A percentile compares a stretch with the other conserved stretches of the same genome.
These are phyloP conservation scores for Coprinellus micaceus DNA, from an alignment of 768 basidiomycete species.

Conservation along the genomic window DNA sequence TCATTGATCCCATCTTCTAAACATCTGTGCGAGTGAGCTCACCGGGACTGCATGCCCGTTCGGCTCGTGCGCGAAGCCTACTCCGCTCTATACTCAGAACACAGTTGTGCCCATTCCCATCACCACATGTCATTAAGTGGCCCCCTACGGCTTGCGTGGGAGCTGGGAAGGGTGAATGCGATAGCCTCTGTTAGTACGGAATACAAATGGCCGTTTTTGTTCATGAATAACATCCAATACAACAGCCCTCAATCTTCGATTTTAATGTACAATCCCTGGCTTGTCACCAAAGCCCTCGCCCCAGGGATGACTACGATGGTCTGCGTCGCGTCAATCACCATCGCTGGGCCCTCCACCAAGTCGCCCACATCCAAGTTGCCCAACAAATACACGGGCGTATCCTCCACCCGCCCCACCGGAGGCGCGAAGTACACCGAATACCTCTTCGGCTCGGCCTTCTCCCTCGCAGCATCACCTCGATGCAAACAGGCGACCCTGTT, in stretches of 20 bases:
- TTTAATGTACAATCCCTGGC: constrained; percentile 62
- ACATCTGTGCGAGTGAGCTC: too few species aligned
- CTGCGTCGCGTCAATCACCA: constrained; percentile 95
- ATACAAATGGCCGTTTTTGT: too few species aligned
- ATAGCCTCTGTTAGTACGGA: too few species aligned
- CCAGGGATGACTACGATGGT: constrained; percentile 86
- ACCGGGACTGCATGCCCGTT: background rate
- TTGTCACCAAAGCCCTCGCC: constrained; percentile 61
- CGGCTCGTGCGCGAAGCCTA: background rate
- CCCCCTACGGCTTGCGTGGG: background rate
- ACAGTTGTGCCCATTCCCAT: background rate
- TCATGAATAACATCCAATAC: background rate
- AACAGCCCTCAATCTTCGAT: constrained; percentile 27
- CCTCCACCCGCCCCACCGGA: constrained; percentile 65
- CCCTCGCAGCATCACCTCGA: constrained; percentile 11
- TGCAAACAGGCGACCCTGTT: constrained; percentile 19
- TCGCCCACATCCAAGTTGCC: constrained; percentile 66
- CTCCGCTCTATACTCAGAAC: background rate
- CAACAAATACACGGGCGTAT: constrained; percentile 79
- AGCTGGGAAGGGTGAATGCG: too few species aligned
- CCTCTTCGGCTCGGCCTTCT: constrained; percentile 43
- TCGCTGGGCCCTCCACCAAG: constrained; percentile 76
- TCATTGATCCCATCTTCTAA: too few species aligned
- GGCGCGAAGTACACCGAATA: constrained; percentile 78
- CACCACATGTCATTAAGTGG: background rate